A percentile compares a stretch with the other conserved stretches of the same genome.
Conservation (phyloP, 1,284 basidiomycete species). For the Cutaneotrichosporon dermatis region DNA sequence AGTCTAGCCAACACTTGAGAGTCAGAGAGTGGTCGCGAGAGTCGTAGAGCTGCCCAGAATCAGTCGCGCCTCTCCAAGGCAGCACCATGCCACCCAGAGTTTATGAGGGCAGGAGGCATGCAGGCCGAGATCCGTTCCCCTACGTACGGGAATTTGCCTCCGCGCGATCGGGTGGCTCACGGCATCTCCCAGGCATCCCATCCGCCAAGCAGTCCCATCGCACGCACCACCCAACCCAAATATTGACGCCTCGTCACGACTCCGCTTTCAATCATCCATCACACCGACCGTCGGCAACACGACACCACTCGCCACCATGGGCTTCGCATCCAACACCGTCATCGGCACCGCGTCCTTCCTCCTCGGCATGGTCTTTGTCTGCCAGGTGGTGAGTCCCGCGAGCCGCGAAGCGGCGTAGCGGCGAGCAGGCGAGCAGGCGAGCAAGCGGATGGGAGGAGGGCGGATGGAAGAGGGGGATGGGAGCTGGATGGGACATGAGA, state of each 20-base stretch:
- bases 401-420: too few species aligned
- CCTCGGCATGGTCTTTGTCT: slow-evolving; percentile 80
- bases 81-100: too few species aligned
- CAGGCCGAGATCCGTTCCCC: too few species aligned
- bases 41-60: too few species aligned
- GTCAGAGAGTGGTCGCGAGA: background rate
- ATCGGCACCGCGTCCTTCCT: slow-evolving; percentile 79
- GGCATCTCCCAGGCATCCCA: background rate
- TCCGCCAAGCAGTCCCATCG: too few species aligned
- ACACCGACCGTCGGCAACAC: background rate
- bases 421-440: too few species aligned
- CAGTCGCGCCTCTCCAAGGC: too few species aligned
- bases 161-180: background rate
- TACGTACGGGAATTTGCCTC: background rate
- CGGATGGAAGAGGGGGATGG: too few species aligned
- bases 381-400: slow-evolving; percentile 51
- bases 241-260: background rate
- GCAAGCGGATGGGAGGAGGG: too few species aligned
- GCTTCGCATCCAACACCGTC: slow-evolving; percentile 76
- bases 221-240: background rate
- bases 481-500: too few species aligned
- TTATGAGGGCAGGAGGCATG: too few species aligned
- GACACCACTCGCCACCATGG: slow-evolving; percentile 55
- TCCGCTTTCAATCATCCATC: background rate
- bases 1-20: too few species aligned